Percentiles rank a stretch among this genome's conserved stretches.
phyloP scores from a whole-genome alignment of 805 yeast species.

The Ogataea paraovalis region DNA sequence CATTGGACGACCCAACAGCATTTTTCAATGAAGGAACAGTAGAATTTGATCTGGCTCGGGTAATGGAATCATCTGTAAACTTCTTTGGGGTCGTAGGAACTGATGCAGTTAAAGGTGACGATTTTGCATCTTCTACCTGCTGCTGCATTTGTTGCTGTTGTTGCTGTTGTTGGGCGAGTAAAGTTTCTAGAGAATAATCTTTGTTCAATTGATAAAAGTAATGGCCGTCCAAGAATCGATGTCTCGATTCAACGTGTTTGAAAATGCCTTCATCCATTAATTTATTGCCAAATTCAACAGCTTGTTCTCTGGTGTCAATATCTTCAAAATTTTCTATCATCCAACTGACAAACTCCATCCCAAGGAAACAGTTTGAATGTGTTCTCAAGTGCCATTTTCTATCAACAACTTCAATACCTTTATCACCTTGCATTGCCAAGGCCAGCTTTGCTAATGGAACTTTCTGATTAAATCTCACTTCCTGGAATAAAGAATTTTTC shows the following conservation, averaged over 20 bases:
- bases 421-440: constrained; percentile 58
- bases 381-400: constrained; percentile 88
- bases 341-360: constrained; percentile 86
- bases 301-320: constrained; percentile 77
- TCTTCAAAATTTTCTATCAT: constrained; percentile 72
- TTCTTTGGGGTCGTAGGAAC: constrained; percentile 12
- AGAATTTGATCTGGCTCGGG: constrained; percentile 12
- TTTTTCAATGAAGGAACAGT: constrained; percentile 12
- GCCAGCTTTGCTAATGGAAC: constrained; percentile 54
- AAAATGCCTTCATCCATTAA: constrained; percentile 71
- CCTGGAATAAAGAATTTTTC: constrained; percentile 20
- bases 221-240: constrained; percentile 87
- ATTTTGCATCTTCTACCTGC: constrained; percentile 4
- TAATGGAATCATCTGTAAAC: neutral
- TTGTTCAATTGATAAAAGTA: constrained; percentile 75
- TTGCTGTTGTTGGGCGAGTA: neutral
- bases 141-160: constrained; percentile 2
- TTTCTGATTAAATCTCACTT: constrained; percentile 40
- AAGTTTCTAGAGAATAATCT: constrained; percentile 41
- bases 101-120: constrained; percentile 10
- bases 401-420: constrained; percentile 66
- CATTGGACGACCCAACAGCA: neutral
- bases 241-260: constrained; percentile 78
- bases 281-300: constrained; percentile 71
- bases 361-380: constrained; percentile 75